Evolutionary conservation across 148 eudicot species (phyloP), one percentile per base, ranked within the genome.

Genomic region (Camellia japonica): DNA sequence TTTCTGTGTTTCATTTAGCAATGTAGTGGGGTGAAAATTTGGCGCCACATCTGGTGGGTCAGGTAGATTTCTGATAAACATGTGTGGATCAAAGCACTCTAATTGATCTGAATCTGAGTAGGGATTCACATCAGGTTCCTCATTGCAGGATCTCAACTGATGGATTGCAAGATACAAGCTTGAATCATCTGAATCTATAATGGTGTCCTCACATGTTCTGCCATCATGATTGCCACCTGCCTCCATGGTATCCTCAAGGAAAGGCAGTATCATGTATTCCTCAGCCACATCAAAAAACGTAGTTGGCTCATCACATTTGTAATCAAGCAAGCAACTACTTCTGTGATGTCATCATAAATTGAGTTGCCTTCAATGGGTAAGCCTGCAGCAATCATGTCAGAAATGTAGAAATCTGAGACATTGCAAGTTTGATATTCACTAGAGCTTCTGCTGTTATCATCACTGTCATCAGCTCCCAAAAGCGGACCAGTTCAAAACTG

Each of bases 141-240:
- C 89, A 77, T 87, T 89, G 78, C 87, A 84, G 44, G 93, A 86
- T 71, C 84, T 86, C 72, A 90, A 73, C 85, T 93, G 99, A 83
- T 91, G 95, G 41, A 93, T 92, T 79, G 98, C 93, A 65, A 83
- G 80, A 80, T 90, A 89, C 78, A 96, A 90, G 85, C 94, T 94
- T 76, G 95, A 88, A 79, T 86, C 90, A 69, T 73, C 86, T 54
- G 85, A 83, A 64, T 87, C 82, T 60, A 72, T 64, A 75, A 71
- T 77, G 58, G 85, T 59, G 78, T 85, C 90, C 67, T 83, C 87
- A 44, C 84, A 83, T 62, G 85, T 71, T 83, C 76, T 81, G 47
- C 62, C 82, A 78, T 86, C 87, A 54, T 78, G 81, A 47, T 62
- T 81, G 84, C 85, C 77, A 69, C 80, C 82, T 61, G 85, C 82